Evolutionary conservation across 2,329 filamentous ascomycete species (phyloP), one percentile per base, ranked within the genome.

Genomic region (Colletotrichum spinosum): DNA sequence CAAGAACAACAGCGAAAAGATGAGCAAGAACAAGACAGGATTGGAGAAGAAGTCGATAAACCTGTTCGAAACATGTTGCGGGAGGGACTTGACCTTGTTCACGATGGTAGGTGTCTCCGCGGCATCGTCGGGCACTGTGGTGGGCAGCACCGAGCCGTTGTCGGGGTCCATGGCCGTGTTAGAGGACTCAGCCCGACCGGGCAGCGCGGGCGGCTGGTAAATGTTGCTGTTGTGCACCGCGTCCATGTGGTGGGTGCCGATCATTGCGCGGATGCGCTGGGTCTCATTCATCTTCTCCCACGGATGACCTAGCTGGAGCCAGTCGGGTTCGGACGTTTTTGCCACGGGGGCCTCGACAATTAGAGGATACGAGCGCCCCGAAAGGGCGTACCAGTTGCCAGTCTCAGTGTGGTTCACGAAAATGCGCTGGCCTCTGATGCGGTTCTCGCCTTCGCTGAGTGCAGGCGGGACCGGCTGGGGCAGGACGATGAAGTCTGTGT

Each of bases 341-440:
- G 81, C 86, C 2, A 74, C 68, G 0, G 84, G 83, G 0, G 84
- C 90, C 57, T 93, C 88, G 25, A 94, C 90, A 35, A 97, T 93
- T 9, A 95, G 85, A 4, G 96, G 96, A 71, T 97, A 98, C 8
- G 89, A 89, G 45, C 84, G 85, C 63, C 97, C 95, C 1, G 95
- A 97, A 79, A 98, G 86, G 38, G 94, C 96, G 76, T 95, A 99
- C 94, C 95, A 98, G 67, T 92, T 92, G 37, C 94, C 95, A n/a
- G 84, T 82, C 60, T 92, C 88, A 2, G 94, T 97, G 70, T 90
- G 91, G 75, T 97, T 97, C 65, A 98, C 85, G 73, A 96, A 97
- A 1, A 97, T 89, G 61, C 87, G 89, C 67, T 86, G 84, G 68
- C 84, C 85, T 38, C 89, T 83, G 51, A 86, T 83, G 41, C 84